Evolutionary conservation across 805 yeast genomes (phyloP), one percentile per base, ranked within the genome.

Genomic region (Sungouiozyma ichnusensis): DNA sequence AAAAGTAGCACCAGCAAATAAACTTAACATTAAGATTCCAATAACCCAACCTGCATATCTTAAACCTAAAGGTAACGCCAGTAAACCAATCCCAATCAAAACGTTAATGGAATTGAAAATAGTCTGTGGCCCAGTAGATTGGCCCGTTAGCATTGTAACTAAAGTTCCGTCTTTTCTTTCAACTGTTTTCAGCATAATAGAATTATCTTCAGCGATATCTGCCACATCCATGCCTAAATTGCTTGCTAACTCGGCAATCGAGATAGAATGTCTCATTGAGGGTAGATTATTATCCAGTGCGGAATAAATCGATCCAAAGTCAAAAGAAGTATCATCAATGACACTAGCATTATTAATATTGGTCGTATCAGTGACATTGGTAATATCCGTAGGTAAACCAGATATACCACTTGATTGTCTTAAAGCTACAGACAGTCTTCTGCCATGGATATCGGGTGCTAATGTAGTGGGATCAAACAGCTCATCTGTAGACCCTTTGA

Each of bases 121-220:
- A 0, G 94, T 83, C 56, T 83, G 94, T 1, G 83, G 76, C 0
- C 77, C 77, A 0, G 92, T 84, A 3, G 94, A 83, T 58, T 82
- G 86, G 34, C 95, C 94, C 2, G 81, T 83, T 39, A 81, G 65
- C 45, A 83, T 77, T 2, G 88, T 80, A 35, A 81, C 72, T 3
- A 79, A 66, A 44, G 77, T 74, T 4, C 94, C 94, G 49, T 79
- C 79, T 42, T 70, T 64, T 43, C 79, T 81, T 55, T 84, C 92
- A 17, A 84, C 74, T 53, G 74, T 75, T 52, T 74, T 75, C 44
- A 80, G 58, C 38, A 73, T 69, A 41, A 80, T 57, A 9, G 77
- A 77, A 20, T 75, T 72, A 38, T 68, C 71, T 5, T 64, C 61
- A n/a, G 55, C 62, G 24, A 51, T 76, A 18, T 33, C 38, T 19